These are phyloP conservation scores for Gliomastix tumulicola DNA, from an alignment of 2,329 filamentous ascomycete genomes.

Conservation along the genomic window DNA sequence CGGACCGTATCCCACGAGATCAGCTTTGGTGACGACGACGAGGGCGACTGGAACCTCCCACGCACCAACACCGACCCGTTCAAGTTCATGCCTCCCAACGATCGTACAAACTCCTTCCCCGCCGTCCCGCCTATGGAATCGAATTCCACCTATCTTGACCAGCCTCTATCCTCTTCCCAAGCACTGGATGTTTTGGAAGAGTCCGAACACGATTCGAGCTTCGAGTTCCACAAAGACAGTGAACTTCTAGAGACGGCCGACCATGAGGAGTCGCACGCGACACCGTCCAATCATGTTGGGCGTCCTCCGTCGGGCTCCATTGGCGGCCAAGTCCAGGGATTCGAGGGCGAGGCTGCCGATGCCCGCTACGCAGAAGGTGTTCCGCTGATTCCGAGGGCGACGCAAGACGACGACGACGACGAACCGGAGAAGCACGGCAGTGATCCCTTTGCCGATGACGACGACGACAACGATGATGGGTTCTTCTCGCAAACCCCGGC, in stretches of 20 bases:
- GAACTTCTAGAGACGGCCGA: slow-evolving; percentile 25
- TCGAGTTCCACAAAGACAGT: slow-evolving; percentile 19
- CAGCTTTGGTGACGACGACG: slow-evolving; percentile 52
- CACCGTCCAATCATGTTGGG: neutral
- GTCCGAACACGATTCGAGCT: slow-evolving; percentile 33
- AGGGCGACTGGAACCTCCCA: slow-evolving; percentile 48
- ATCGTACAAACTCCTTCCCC: slow-evolving; percentile 59
- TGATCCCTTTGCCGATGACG: slow-evolving; percentile 38
- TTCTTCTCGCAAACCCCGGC: slow-evolving; percentile 52
- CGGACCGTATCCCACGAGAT: slow-evolving; percentile 58
- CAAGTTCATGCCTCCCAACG: slow-evolving; percentile 49
- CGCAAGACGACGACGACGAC: no score
- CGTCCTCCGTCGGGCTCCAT: slow-evolving; percentile 24
- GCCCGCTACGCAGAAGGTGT: slow-evolving; percentile 65
- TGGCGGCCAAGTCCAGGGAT: slow-evolving; percentile 33
- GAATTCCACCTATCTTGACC: slow-evolving; percentile 19
- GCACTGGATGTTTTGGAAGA: slow-evolving; percentile 47
- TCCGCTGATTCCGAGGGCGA: slow-evolving; percentile 56
- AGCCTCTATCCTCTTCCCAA: slow-evolving; percentile 39
- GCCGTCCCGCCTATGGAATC: slow-evolving; percentile 36
- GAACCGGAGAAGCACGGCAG: slow-evolving; percentile 13
- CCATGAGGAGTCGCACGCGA: slow-evolving; percentile 19
- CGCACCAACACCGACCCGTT: slow-evolving; percentile 50
- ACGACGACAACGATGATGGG: no score
- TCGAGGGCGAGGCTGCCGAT: slow-evolving; percentile 37